Base-by-base conservation (phyloP, 768 basidiomycete species). In the Mycena belliarum region DNA sequence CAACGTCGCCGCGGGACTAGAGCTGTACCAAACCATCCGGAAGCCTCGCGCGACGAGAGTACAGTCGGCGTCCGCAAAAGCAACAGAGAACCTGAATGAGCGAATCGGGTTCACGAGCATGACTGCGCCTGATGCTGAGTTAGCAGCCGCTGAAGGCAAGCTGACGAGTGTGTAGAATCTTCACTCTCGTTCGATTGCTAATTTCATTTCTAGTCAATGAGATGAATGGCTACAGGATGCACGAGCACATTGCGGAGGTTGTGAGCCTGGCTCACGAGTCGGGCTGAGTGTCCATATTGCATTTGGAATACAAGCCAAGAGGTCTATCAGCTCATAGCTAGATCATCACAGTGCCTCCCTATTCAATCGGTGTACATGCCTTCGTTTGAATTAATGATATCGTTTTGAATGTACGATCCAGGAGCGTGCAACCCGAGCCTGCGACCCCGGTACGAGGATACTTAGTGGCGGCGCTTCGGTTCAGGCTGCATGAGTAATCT, bases 221-320 rank as follows among this genome's bases (percentile, higher is more conserved):
- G 59, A 72, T 72, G 71, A 71, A 72, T 48, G 61, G 64, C 33
- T 72, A 71, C 57, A 67, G 61, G 45, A 72, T 72, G 71, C 69
- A 71, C 35, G 52, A 69, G 74, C 57, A 58, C 41, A 48, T 58
- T 15, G 57, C 26, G 16, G 44, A 51, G 49, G 57, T 52, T 25
- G 57, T 58, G 21, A 47, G 41, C 38, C 10, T 52, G 33, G 24
- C 37, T 23, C 50, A 18, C 43, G 41, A 52, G 41, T 33, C 8
- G 49, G 18, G 18, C 26, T 12, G 21, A 15, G 6, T 12, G 37
- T 38, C 20, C 11, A 15, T 16, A 15, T 25, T 26, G 45, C n/a
- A n/a, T n/a, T n/a, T n/a, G n/a, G n/a, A n/a, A n/a, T n/a, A n/a
- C n/a, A n/a, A n/a, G n/a, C n/a, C n/a, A n/a, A n/a, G n/a, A n/a